phyloP scores from a whole-genome alignment of 2,329 filamentous ascomycete species.

The Cordyceps militaris region DNA sequence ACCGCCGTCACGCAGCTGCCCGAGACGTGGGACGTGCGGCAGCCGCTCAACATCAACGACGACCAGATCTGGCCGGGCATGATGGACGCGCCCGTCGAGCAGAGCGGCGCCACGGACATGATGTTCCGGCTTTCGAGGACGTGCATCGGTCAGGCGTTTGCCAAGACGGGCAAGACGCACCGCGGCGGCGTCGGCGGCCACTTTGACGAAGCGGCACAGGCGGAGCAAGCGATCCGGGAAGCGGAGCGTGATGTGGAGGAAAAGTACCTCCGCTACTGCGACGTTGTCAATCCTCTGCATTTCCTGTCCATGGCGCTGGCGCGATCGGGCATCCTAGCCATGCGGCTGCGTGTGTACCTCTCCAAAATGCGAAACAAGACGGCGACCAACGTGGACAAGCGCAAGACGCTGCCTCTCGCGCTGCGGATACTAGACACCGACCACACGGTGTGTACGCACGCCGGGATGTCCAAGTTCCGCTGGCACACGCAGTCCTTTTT shows the following conservation, averaged over 20 bases:
- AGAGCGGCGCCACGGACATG: conserved; percentile 55
- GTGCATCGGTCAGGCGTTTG: conserved; percentile 33
- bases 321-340: conserved; percentile 22
- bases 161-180: background rate
- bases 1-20: conserved; percentile 45
- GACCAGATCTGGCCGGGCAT: conserved; percentile 48
- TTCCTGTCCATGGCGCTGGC: conserved; percentile 22
- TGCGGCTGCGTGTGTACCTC: conserved; percentile 19
- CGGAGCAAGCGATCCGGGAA: conserved; percentile 28
- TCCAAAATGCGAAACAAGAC: conserved; percentile 20
- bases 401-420: conserved; percentile 25
- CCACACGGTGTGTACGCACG: conserved; percentile 21
- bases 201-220: conserved; percentile 21
- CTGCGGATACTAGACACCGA: conserved; percentile 32
- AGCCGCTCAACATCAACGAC: conserved; percentile 52
- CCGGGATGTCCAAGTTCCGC: conserved; percentile 19
- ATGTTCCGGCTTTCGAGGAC: conserved; percentile 38
- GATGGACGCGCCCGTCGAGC: conserved; percentile 41
- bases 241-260: conserved; percentile 35
- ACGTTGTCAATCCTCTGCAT: conserved; percentile 34
- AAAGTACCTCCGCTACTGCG: conserved; percentile 37
- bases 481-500: conserved; percentile 30
- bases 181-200: conserved; percentile 12
- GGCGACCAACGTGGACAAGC: conserved; percentile 19
- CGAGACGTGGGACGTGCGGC: conserved; percentile 46